Evolutionary conservation across 2,329 filamentous ascomycete species (phyloP), one percentile per base, ranked within the genome.

Genomic region (Diplodia intermedia): DNA sequence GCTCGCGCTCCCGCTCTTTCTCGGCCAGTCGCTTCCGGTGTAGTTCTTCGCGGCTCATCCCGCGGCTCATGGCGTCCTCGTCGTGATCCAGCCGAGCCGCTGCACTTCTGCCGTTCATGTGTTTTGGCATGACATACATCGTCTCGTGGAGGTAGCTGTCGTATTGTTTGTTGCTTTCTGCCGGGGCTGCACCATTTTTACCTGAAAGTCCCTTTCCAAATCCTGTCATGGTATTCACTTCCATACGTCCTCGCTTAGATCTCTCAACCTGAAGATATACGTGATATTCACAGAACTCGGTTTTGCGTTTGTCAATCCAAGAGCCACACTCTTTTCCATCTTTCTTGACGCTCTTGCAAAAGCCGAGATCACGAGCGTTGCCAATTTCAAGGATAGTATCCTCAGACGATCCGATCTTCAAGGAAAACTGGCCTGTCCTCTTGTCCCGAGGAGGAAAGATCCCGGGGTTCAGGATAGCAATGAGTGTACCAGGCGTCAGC

Each of bases 361-460:
- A 97, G 1, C 92, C 93, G 2, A 99, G 82, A 78, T 99, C 94
- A 57, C 93, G 86, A 12, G 94, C 88, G 26, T 85, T 87, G 49
- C 96, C 95, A 65, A 99, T 87, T 77, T 99, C 96, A 15, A 99
- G 86, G 43, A 99, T 88, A 0, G 90, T 94, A 75, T 99, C 95
- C 40, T 91, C 91, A 43, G 92, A 93, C 56, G 91, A 94, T 69
- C 91, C 91, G 71, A 99, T 86, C 15, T 93, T 91, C 4, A 99
- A 84, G 61, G 90, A 92, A 80, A 98, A 99, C 38, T 89, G 88
- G 31, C 93, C 93, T 0, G 91, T 94, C 70, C 94, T 91, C 18
- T 88, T 84, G 69, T 89, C 89, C 0, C 91, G 91, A 0, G 94
- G 94, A 3, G 94, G 93, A 89, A 99, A 92, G 72, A 98, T 90